Conservation (phyloP, 257 asterid species). For the Gynochthodes officinalis region DNA sequence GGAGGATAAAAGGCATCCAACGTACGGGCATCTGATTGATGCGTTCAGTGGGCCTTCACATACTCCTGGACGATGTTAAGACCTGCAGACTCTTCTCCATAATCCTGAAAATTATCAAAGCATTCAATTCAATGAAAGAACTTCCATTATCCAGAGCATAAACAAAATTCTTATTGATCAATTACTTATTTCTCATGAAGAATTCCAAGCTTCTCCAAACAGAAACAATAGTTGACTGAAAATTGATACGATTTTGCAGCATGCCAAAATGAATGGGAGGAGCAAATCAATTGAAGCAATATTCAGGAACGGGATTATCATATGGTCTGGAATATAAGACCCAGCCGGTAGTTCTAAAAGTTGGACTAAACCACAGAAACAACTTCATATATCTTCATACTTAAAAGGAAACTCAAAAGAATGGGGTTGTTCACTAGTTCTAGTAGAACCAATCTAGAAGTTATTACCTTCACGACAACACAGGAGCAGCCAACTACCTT, state of each 20-base stretch:
- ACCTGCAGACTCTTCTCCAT: constrained; percentile 71
- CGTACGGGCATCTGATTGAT: background rate
- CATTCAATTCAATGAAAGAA: background rate
- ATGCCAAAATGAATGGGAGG: background rate
- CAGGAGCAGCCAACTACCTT: constrained; percentile 68
- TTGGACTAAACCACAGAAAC: background rate
- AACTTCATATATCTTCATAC: background rate
- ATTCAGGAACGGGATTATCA: background rate
- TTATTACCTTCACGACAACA: constrained; percentile 67
- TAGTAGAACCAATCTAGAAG: background rate
- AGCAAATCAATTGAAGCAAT: background rate
- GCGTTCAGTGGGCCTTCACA: constrained; percentile 48
- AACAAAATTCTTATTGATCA: background rate
- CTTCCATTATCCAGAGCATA: background rate
- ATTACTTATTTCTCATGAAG: background rate
- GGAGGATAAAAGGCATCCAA: background rate
- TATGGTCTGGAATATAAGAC: background rate
- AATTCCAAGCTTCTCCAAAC: background rate
- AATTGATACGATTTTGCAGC: background rate
- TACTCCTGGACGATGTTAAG: constrained; percentile 69
- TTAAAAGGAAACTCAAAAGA: background rate
- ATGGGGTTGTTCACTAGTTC: too few relatives aligned
- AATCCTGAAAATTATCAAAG: constrained; percentile 44
- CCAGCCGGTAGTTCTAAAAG: background rate
- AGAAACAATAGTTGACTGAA: background rate